A percentile compares a stretch with the other conserved stretches of the same genome.
phyloP scores from a whole-genome alignment of 441 rosid genomes.

The Eruca vesicaria region DNA sequence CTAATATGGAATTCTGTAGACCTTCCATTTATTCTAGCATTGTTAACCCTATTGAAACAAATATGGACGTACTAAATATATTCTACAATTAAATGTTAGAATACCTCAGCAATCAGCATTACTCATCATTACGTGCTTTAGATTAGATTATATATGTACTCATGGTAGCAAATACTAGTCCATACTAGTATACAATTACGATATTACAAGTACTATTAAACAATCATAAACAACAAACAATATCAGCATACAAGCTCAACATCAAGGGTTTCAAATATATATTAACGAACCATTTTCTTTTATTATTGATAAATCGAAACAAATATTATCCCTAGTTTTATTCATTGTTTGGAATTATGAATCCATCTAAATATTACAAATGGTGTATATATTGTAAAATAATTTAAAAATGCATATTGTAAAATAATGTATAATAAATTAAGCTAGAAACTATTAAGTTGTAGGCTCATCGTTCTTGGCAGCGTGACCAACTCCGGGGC shows the following conservation, averaged over 20 bases:
- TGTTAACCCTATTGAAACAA: background rate
- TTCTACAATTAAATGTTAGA: background rate
- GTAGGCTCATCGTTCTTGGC: conserved; percentile 16
- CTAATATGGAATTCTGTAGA: background rate
- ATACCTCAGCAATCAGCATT: background rate
- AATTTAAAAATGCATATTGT: background rate
- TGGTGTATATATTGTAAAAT: background rate
- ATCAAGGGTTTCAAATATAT: conserved; percentile 4
- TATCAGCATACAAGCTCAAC: conserved; percentile 4
- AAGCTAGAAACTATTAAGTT: conserved; percentile 20
- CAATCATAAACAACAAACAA: background rate
- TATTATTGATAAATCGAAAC: background rate
- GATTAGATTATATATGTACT: background rate
- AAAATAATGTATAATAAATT: conserved; percentile 12
- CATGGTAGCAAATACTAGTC: background rate
- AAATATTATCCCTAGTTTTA: conserved; percentile 4
- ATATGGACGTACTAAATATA: background rate
- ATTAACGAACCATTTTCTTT: background rate
- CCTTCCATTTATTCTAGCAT: conserved; percentile 5
- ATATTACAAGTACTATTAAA: background rate
- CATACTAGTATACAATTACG: background rate
- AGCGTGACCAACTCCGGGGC: conserved; percentile 76
- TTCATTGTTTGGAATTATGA: conserved; percentile 29
- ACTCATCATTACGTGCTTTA: background rate
- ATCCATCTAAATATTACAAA: conserved; percentile 26